Evolutionary conservation across 306 rosid genomes (phyloP), one percentile per base, ranked within the genome.

Genomic region (Quercus aquifolioides): DNA sequence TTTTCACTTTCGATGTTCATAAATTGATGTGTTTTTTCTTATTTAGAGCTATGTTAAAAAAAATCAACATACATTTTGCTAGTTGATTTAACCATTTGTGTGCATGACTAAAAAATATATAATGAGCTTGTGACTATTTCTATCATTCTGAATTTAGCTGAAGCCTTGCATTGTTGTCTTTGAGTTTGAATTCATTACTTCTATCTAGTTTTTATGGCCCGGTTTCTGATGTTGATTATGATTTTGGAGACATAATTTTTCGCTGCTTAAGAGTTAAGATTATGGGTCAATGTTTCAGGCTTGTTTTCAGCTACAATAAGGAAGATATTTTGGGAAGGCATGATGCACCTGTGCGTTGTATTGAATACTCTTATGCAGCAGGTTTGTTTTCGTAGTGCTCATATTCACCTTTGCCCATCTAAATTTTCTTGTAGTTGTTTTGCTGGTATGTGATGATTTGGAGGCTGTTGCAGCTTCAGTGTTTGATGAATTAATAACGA

Each of bases 361-460:
- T 95, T 17, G 97, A 95, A 90, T 95, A 93, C 88, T 93, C 98
- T 12, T 95, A 90, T 68, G 94, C 96, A 1, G 92, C 97, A 86
- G 97, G 99, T 91, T 35, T 64, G 56, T 73, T 75, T 14, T 31
- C 49, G 18, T 57, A 3, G 41, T 69, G 8, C 12, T 63, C 21
- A 2, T 26, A 25, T 33, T 43, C 20, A 46, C 13, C 5, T 72
- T 76, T 23, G 15, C 26, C 11, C 18, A 10, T 30, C 17, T 30
- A 25, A 25, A 9, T 6, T 73, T n/a, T 28, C 65, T 52, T 72
- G 25, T 33, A 28, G 25, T 67, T 35, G 51, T 35, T 67, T 33
- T 67, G 49, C 23, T 67, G 26, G 4, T 31, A 33, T 33, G 52
- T 31, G 23, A 67, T 10, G 72, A 7, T 35, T 13, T 28, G n/a